Percentiles rank a stretch among this genome's conserved stretches.
These are phyloP conservation scores for Rubia occidens DNA, from an alignment of 305 asterid species.

Conservation along the genomic window DNA sequence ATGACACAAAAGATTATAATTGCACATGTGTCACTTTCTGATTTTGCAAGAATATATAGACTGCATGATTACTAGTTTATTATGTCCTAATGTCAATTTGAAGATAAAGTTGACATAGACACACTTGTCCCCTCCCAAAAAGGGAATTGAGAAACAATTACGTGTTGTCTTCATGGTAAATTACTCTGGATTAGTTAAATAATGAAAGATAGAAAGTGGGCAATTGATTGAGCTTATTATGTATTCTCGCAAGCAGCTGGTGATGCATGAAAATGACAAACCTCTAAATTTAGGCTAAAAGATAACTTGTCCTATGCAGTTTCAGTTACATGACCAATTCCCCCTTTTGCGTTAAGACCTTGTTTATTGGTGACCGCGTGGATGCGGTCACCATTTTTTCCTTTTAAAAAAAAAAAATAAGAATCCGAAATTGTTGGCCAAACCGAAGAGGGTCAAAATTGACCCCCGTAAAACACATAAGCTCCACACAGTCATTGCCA, in stretches of 20 bases:
- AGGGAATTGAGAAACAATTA: not conserved
- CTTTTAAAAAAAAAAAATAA: no score
- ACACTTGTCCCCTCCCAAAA: not conserved
- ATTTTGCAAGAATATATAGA: no score
- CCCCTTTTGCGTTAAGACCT: not conserved
- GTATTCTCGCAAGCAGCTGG: not conserved
- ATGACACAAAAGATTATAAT: no score
- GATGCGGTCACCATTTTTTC: no score
- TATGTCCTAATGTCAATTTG: not conserved
- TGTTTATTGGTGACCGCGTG: no score
- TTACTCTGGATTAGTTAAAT: not conserved
- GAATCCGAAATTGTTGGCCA: no score
- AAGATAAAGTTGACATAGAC: not conserved
- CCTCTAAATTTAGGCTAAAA: not conserved
- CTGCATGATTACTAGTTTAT: no score
- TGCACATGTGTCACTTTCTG: no score
- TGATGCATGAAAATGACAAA: not conserved
- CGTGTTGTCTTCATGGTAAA: not conserved
- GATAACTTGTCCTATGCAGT: not conserved
- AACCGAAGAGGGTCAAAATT: no score
- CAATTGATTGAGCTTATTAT: constrained; percentile 3
- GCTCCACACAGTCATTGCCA: no score
- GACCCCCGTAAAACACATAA: no score
- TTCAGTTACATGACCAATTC: not conserved
- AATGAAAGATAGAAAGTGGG: not conserved